Percentiles rank a stretch among this genome's conserved stretches.
Evolutionary conservation across 176 grass and related monocot species (phyloP).

Genomic region (Bonia amplexicaulis): DNA sequence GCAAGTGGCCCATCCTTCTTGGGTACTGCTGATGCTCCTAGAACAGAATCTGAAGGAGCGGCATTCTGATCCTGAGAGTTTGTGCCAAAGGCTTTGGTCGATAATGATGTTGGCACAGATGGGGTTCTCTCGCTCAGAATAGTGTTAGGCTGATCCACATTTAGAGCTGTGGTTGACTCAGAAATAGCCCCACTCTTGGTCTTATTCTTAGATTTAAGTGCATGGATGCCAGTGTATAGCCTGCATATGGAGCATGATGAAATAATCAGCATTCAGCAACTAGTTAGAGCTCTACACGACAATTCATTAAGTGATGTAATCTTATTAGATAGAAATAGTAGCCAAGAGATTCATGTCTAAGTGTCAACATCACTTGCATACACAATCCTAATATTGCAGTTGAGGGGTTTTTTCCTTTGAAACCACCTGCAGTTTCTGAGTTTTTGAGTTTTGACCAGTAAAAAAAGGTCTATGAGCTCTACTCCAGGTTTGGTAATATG

Average conservation of each 20-base stretch:
- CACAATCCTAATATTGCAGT: neutral
- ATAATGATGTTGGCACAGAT: constrained; percentile 21
- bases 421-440: neutral
- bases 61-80: constrained; percentile 64
- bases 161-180: constrained; percentile 60
- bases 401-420: neutral
- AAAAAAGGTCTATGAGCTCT: neutral
- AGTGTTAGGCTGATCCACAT: constrained; percentile 53
- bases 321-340: neutral
- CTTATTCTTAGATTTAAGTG: constrained; percentile 62
- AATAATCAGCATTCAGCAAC: neutral
- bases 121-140: constrained; percentile 36
- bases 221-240: constrained; percentile 84
- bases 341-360: neutral
- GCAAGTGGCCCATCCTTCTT: constrained; percentile 43
- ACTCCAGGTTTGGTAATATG: neutral
- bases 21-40: constrained; percentile 33
- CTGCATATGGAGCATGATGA: constrained; percentile 13
- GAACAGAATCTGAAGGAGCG: constrained; percentile 17
- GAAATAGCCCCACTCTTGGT: constrained; percentile 62
- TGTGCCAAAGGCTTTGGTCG: constrained; percentile 38
- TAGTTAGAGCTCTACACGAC: neutral
- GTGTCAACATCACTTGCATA: neutral
- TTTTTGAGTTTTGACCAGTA: neutral
- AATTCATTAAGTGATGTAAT: neutral